These are phyloP conservation scores for Diaporthe sp. DNA, from an alignment of 2,329 filamentous ascomycete species.

Conservation along the genomic window DNA sequence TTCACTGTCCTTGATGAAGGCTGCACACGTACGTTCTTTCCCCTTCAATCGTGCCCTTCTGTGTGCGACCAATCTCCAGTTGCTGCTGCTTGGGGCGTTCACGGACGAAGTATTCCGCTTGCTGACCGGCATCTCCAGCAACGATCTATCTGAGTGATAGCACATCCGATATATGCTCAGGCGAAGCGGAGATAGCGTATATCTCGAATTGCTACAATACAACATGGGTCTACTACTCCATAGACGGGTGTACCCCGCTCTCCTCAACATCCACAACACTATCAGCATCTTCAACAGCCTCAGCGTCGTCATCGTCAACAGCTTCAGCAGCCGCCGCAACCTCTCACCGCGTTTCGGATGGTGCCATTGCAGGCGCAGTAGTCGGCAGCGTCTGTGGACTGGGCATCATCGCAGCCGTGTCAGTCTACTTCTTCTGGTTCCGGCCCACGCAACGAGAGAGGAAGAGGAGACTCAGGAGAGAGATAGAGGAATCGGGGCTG, in stretches of 20 bases:
- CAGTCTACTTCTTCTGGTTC: constrained; percentile 36
- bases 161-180: constrained; percentile 13
- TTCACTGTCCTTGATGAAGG: constrained; percentile 33
- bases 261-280: neutral
- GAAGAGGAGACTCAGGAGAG: constrained; percentile 11
- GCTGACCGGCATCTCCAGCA: constrained; percentile 14
- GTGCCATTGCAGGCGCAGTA: constrained; percentile 30
- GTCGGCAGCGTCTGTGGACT: constrained; percentile 34
- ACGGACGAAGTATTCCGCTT: neutral
- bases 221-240: constrained; percentile 32
- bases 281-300: neutral
- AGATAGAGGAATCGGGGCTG: constrained; percentile 3
- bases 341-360: constrained; percentile 4
- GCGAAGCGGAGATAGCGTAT: neutral
- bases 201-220: constrained; percentile 33
- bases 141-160: constrained; percentile 29
- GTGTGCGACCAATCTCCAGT: neutral
- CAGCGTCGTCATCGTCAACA: constrained; percentile 1
- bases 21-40: constrained; percentile 21
- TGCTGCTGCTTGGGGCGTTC: neutral
- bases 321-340: neutral
- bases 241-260: constrained; percentile 25
- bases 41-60: neutral
- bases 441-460: constrained; percentile 29
- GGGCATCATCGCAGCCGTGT: constrained; percentile 34